Percentiles rank a stretch among this genome's conserved stretches.
These are phyloP conservation scores for Symbiodinium natans DNA, from an alignment of 73 alveolate species.

Conservation along the genomic window DNA sequence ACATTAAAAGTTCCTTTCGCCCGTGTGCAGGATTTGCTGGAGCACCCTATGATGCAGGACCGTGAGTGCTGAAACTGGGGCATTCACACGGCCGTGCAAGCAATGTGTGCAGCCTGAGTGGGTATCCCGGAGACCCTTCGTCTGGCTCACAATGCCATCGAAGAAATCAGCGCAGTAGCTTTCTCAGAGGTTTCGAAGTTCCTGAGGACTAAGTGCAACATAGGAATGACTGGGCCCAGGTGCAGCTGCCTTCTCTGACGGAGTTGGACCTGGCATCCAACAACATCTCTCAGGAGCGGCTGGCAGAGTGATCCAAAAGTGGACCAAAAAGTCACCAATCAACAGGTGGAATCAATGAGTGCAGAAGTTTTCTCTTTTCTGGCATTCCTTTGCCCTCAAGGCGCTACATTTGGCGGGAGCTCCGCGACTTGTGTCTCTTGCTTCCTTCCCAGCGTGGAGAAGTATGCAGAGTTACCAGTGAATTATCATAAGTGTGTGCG, in stretches of 20 bases:
- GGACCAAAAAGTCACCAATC: too few relatives aligned
- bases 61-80: neutral
- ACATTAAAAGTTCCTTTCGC: too few relatives aligned
- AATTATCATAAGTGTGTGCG: too few relatives aligned
- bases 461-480: too few relatives aligned
- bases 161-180: conserved; percentile 34
- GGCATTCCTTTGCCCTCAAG: neutral
- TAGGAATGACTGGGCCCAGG: neutral
- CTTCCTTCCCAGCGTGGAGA: neutral
- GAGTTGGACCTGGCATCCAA: conserved; percentile 75
- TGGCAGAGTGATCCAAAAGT: neutral
- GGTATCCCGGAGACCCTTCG: conserved; percentile 50
- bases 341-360: too few relatives aligned
- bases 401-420: conserved; percentile 73
- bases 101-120: too few relatives aligned
- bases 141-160: conserved; percentile 49
- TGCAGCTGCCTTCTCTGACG: conserved; percentile 69
- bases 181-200: neutral
- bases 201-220: too few relatives aligned
- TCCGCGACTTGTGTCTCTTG: conserved; percentile 68
- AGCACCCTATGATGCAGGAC: conserved; percentile 5
- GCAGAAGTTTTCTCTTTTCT: too few relatives aligned
- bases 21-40: conserved; percentile 10
- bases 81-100: neutral
- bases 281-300: conserved; percentile 43